Conservation (phyloP, 768 basidiomycete species). For the Lentinula guzmanii region DNA sequence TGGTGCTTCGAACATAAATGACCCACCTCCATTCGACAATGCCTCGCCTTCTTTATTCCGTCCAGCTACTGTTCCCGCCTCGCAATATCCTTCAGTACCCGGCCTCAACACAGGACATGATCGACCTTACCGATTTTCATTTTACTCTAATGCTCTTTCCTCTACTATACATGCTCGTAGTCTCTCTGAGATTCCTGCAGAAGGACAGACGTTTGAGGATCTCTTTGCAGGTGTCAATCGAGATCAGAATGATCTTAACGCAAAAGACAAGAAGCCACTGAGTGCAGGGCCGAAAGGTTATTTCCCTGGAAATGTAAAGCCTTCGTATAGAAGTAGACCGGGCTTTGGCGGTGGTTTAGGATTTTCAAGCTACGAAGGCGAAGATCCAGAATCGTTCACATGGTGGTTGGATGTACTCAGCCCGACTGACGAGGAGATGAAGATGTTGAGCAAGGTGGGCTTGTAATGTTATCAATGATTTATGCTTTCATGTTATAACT, state of each 20-base stretch:
- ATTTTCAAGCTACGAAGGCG: slow-evolving; percentile 15
- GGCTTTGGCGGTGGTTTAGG: slow-evolving; percentile 10
- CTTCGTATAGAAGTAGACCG: slow-evolving; percentile 4
- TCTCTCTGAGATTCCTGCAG: slow-evolving; percentile 87
- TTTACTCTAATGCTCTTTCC: slow-evolving; percentile 89
- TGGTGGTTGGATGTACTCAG: slow-evolving; percentile 97
- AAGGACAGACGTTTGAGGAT: slow-evolving; percentile 89
- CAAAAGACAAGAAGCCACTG: neutral
- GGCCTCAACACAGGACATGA: slow-evolving; percentile 56
- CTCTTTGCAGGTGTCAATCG: slow-evolving; percentile 60
- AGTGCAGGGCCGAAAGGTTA: slow-evolving; percentile 7
- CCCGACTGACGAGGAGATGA: slow-evolving; percentile 99
- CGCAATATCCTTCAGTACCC: neutral
- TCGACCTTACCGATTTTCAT: slow-evolving; percentile 95
- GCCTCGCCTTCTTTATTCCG: neutral
- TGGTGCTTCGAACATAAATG: neutral
- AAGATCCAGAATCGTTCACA: slow-evolving; percentile 66
- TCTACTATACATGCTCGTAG: slow-evolving; percentile 95
- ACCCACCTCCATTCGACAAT: neutral
- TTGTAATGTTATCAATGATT: neutral
- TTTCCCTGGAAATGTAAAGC: slow-evolving; percentile 16
- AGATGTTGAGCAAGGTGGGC: slow-evolving; percentile 83
- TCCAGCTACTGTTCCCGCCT: slow-evolving; percentile 2
- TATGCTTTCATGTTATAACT: slow-evolving; percentile 7
- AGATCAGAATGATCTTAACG: neutral